These are phyloP conservation scores for Zygnema circumcarinatum DNA, from an alignment of 139 green algal species.

Conservation along the genomic window DNA sequence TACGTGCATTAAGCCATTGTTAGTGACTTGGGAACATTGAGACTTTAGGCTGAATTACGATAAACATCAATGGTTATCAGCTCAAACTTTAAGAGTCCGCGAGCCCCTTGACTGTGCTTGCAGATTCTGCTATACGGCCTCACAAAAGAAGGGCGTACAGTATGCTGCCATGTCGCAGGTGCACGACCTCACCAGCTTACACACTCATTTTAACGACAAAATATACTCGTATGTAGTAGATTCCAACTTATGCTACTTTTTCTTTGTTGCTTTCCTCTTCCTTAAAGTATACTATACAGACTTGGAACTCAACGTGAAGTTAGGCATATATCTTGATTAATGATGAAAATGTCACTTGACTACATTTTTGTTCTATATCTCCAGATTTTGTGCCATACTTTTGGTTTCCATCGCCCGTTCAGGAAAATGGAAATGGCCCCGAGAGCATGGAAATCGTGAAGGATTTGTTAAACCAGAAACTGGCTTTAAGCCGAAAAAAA, in stretches of 20 bases:
- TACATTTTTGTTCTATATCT: neutral
- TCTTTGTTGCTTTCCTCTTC: neutral
- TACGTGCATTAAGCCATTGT: too few relatives aligned
- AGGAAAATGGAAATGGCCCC: neutral
- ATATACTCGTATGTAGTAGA: neutral
- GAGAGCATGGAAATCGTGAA: neutral
- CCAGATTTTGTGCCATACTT: slow-evolving; percentile 42
- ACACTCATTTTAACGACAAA: neutral
- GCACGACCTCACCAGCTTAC: neutral
- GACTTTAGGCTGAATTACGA: too few relatives aligned
- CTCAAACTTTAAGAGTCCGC: too few relatives aligned
- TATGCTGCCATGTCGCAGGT: slow-evolving; percentile 26
- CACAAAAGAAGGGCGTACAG: slow-evolving; percentile 8
- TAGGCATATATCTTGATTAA: neutral
- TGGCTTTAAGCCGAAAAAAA: neutral
- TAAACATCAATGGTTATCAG: too few relatives aligned
- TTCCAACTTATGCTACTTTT: neutral
- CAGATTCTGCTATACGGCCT: slow-evolving; percentile 28
- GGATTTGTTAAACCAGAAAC: neutral
- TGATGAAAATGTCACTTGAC: slow-evolving; percentile 2
- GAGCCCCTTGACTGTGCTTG: too few relatives aligned
- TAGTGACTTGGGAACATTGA: too few relatives aligned
- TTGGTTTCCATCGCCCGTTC: slow-evolving; percentile 33
- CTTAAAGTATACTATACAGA: neutral
- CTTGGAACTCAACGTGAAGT: neutral